phyloP scores from a whole-genome alignment of 1,284 basidiomycete genomes.

The Schizophyllum commune region DNA sequence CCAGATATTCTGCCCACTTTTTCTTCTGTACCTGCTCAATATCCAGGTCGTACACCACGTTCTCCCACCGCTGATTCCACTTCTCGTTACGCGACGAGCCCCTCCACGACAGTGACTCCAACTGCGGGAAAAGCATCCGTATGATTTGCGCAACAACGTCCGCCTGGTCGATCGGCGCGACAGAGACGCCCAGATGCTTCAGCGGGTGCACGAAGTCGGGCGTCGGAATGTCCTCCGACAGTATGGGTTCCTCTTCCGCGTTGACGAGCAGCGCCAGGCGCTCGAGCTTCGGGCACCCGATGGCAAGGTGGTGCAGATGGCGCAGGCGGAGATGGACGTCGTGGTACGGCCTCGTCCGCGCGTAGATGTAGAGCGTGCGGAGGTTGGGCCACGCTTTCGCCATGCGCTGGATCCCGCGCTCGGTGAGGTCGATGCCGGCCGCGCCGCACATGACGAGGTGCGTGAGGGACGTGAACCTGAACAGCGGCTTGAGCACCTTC shows the following conservation, averaged over 20 bases:
- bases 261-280: neutral
- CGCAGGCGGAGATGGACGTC: neutral
- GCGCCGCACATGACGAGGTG: neutral
- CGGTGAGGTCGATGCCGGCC: neutral
- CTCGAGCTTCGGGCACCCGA: neutral
- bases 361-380: neutral
- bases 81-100: neutral
- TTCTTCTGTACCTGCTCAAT: no score
- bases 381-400: neutral
- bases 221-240: neutral
- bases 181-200: neutral
- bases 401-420: neutral
- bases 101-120: neutral
- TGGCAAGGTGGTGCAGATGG: neutral
- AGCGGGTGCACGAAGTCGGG: neutral
- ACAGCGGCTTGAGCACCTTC: neutral
- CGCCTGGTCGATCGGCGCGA: neutral
- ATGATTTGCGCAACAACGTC: neutral
- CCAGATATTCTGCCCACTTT: no score
- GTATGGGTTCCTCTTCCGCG: neutral
- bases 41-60: neutral
- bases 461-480: neutral
- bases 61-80: neutral
- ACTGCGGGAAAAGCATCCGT: neutral
- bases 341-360: neutral